A percentile compares a stretch with the other conserved stretches of the same genome.
Conservation (phyloP, 2,329 filamentous ascomycete genomes). For the Akanthomyces dipterigenus region DNA sequence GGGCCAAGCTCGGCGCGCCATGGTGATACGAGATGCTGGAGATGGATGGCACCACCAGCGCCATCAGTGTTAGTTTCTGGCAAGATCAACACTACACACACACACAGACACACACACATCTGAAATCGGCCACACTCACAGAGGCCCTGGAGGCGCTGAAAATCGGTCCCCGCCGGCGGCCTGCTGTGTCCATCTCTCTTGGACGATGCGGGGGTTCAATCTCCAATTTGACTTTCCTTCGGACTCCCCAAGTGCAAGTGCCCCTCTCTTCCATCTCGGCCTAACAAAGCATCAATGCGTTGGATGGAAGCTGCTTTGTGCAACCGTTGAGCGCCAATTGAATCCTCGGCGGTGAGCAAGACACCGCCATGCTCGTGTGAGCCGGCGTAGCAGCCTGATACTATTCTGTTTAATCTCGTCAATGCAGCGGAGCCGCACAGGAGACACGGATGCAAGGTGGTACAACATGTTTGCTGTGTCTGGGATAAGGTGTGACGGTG, state of each 20-base stretch:
- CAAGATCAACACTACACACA: neutral
- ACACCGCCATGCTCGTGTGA: no score
- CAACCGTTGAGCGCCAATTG: no score
- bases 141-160: neutral
- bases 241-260: neutral
- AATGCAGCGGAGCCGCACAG: no score
- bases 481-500: no score
- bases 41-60: neutral
- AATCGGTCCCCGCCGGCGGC: neutral
- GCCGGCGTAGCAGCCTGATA: no score
- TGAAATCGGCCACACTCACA: neutral
- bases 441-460: no score
- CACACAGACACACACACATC: neutral
- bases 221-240: neutral
- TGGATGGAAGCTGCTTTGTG: no score
- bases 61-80: neutral
- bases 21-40: neutral
- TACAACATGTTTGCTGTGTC: no score
- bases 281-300: no score
- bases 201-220: neutral
- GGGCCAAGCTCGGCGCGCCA: neutral
- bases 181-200: neutral
- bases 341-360: no score
- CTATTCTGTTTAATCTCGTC: no score
- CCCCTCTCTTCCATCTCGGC: no score